These are phyloP conservation scores for Mycena chlorophos DNA, from an alignment of 768 basidiomycete genomes.

Conservation along the genomic window DNA sequence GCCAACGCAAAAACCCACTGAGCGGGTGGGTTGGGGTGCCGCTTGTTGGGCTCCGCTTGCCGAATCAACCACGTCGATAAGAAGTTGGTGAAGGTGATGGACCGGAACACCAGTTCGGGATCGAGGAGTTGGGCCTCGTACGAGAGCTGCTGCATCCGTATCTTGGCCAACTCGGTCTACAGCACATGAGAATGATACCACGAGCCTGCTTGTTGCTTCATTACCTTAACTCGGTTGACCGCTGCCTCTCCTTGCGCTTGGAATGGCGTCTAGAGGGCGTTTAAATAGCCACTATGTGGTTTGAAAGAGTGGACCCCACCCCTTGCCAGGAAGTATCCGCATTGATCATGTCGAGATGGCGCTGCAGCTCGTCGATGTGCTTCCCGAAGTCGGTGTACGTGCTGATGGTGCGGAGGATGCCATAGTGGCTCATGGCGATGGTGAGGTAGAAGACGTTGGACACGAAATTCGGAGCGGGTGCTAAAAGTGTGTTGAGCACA, in stretches of 20 bases:
- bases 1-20: slow-evolving; percentile 48
- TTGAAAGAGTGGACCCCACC: slow-evolving; percentile 43
- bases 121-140: slow-evolving; percentile 86
- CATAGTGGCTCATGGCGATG: slow-evolving; percentile 86
- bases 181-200: neutral
- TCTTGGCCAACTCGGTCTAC: slow-evolving; percentile 67
- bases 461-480: slow-evolving; percentile 84
- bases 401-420: slow-evolving; percentile 78
- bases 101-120: slow-evolving; percentile 77
- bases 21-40: slow-evolving; percentile 68
- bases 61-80: slow-evolving; percentile 93
- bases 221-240: slow-evolving; percentile 75
- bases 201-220: neutral
- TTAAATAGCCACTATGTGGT: neutral
- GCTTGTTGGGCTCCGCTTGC: slow-evolving; percentile 77
- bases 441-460: slow-evolving; percentile 92
- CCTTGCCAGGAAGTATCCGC: slow-evolving; percentile 83
- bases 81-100: slow-evolving; percentile 84
- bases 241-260: slow-evolving; percentile 78
- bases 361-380: slow-evolving; percentile 73
- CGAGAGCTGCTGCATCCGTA: slow-evolving; percentile 72
- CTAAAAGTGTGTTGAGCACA: slow-evolving; percentile 30
- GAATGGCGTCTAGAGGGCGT: slow-evolving; percentile 53
- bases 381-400: slow-evolving; percentile 72
- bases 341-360: slow-evolving; percentile 73